Evolutionary conservation across 768 basidiomycete species (phyloP).

Genomic region (Boletellus sp.): DNA sequence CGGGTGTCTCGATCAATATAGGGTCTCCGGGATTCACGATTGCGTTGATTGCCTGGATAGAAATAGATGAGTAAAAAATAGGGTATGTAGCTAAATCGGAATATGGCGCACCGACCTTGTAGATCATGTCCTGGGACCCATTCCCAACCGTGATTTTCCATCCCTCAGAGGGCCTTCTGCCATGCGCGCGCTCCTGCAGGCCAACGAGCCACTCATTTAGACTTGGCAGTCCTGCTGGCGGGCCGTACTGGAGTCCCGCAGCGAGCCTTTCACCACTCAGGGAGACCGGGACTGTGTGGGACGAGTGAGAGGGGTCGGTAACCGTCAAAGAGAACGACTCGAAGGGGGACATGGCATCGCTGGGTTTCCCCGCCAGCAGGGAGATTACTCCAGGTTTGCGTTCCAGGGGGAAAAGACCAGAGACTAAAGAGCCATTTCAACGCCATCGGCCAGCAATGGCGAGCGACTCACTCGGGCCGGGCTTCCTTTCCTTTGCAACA

Average conservation of each 20-base stretch:
- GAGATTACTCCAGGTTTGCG: constrained; percentile 73
- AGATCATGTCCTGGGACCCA: constrained; percentile 87
- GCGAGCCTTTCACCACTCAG: constrained; percentile 58
- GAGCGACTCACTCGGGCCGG: constrained; percentile 48
- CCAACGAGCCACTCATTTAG: constrained; percentile 66
- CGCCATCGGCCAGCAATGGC: not conserved
- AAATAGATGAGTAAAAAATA: constrained; percentile 9
- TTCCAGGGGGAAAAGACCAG: constrained; percentile 74
- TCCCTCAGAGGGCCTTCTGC: constrained; percentile 53
- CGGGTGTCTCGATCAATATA: constrained; percentile 78
- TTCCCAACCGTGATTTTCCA: constrained; percentile 78
- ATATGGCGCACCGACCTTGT: constrained; percentile 54
- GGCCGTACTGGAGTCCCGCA: constrained; percentile 71
- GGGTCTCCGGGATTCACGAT: constrained; percentile 77
- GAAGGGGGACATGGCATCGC: constrained; percentile 88
- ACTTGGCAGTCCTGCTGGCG: constrained; percentile 64
- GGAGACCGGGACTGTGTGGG: constrained; percentile 45
- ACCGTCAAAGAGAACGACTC: constrained; percentile 68
- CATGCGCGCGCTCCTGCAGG: constrained; percentile 70
- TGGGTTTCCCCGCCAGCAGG: constrained; percentile 88
- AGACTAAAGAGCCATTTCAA: constrained; percentile 49
- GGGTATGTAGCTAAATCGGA: not conserved
- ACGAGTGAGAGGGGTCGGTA: constrained; percentile 44
- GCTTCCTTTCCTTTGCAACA: constrained; percentile 56
- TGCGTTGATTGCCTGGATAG: constrained; percentile 61